Evolutionary conservation across 176 grass and related monocot species (phyloP).

Genomic region (Bromus sterilis): DNA sequence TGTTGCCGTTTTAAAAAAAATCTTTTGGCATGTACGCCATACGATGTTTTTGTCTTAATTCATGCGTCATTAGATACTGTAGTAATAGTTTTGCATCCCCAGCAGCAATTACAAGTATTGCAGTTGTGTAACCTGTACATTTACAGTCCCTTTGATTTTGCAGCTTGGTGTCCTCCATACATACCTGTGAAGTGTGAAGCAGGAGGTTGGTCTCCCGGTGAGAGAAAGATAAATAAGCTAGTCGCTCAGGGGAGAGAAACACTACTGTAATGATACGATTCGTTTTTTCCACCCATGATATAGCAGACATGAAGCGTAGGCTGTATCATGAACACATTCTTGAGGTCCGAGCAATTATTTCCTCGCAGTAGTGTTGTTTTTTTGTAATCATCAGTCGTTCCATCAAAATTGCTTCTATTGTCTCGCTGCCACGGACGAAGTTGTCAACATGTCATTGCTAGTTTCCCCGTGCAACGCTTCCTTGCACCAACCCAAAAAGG

Average conservation of each 20-base stretch:
- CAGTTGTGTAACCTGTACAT: background rate
- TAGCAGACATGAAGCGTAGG: background rate
- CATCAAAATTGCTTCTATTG: background rate
- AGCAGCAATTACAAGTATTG: background rate
- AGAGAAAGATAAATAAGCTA: background rate
- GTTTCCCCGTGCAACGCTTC: background rate
- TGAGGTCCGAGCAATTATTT: background rate
- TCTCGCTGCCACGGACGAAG: background rate
- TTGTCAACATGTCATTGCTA: background rate
- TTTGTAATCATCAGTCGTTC: background rate
- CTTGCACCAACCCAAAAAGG: background rate
- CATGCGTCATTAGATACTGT: background rate
- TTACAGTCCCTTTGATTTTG: background rate
- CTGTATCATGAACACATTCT: background rate
- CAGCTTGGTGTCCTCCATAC: background rate
- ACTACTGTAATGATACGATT: conserved; percentile 16
- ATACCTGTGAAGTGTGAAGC: background rate
- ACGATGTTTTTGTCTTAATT: background rate
- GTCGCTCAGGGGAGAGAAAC: background rate
- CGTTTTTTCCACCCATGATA: background rate
- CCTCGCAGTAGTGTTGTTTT: background rate
- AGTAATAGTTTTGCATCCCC: background rate
- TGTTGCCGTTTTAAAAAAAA: background rate
- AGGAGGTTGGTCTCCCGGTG: background rate
- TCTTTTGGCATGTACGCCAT: background rate